phyloP scores from a whole-genome alignment of 2,329 filamentous ascomycete genomes.

The Thielaviopsis musarum region DNA sequence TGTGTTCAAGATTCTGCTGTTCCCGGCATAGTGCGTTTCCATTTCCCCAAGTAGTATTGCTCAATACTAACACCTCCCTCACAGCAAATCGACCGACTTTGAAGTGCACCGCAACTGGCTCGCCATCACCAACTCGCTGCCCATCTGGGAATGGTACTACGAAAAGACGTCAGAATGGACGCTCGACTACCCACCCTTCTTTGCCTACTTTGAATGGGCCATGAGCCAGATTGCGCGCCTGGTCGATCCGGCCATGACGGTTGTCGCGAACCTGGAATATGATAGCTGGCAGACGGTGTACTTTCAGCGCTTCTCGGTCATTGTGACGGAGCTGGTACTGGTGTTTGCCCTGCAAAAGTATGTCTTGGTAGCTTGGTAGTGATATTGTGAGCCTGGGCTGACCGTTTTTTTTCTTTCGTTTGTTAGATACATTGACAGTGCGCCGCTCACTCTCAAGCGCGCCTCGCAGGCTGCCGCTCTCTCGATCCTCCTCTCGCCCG shows the following conservation, averaged over 20 bases:
- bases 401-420: background rate
- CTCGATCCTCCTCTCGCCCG: conserved; percentile 80
- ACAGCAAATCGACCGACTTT: conserved; percentile 94
- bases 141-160: conserved; percentile 82
- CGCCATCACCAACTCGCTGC: conserved; percentile 80
- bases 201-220: conserved; percentile 90
- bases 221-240: conserved; percentile 67
- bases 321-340: conserved; percentile 68
- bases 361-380: background rate
- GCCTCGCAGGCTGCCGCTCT: conserved; percentile 74
- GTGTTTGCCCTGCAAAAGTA: conserved; percentile 69
- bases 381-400: background rate
- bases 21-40: conserved; percentile 73
- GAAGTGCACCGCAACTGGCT: conserved; percentile 99
- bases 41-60: background rate
- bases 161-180: conserved; percentile 99
- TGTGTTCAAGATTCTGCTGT: conserved; percentile 79
- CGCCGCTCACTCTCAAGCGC: conserved; percentile 46
- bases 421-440: conserved; percentile 55
- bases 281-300: conserved; percentile 88
- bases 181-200: conserved; percentile 95
- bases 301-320: conserved; percentile 82
- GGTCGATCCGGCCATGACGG: conserved; percentile 66
- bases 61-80: background rate
- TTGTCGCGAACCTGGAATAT: conserved; percentile 65